A percentile compares a stretch with the other conserved stretches of the same genome.
phyloP scores from a whole-genome alignment of 805 yeast species.

The Candida broadrunensis region DNA sequence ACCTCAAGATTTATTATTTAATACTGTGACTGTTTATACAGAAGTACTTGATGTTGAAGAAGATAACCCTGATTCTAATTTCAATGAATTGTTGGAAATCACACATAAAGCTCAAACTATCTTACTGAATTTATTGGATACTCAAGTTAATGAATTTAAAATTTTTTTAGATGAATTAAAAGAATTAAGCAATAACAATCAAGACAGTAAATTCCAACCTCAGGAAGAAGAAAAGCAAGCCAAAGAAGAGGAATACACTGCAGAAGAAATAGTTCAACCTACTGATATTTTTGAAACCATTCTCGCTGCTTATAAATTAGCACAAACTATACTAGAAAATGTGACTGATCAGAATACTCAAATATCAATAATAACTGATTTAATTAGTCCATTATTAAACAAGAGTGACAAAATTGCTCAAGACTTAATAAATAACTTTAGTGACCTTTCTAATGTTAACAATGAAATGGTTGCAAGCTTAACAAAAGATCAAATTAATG shows the following conservation, averaged over 20 bases:
- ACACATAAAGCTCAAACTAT: constrained; percentile 15
- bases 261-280: constrained; percentile 29
- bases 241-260: constrained; percentile 3
- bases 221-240: constrained; percentile 1
- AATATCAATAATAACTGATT: constrained; percentile 6
- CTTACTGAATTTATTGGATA: constrained; percentile 21
- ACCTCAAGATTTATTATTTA: constrained; percentile 45
- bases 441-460: constrained; percentile 10
- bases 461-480: constrained; percentile 26
- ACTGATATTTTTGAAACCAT: constrained; percentile 34
- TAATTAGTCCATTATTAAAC: constrained; percentile 17
- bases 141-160: constrained; percentile 25
- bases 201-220: background rate
- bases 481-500: constrained; percentile 22
- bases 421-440: constrained; percentile 15
- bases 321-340: constrained; percentile 30
- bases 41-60: constrained; percentile 42
- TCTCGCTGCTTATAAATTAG: constrained; percentile 22
- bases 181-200: constrained; percentile 5
- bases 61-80: constrained; percentile 12
- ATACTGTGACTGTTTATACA: constrained; percentile 45
- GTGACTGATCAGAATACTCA: constrained; percentile 8
- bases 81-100: constrained; percentile 12
- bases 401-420: constrained; percentile 16
- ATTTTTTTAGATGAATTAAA: constrained; percentile 21